Evolutionary conservation across 768 basidiomycete species (phyloP), one percentile per base, ranked within the genome.

Genomic region (Amanita phalloides): DNA sequence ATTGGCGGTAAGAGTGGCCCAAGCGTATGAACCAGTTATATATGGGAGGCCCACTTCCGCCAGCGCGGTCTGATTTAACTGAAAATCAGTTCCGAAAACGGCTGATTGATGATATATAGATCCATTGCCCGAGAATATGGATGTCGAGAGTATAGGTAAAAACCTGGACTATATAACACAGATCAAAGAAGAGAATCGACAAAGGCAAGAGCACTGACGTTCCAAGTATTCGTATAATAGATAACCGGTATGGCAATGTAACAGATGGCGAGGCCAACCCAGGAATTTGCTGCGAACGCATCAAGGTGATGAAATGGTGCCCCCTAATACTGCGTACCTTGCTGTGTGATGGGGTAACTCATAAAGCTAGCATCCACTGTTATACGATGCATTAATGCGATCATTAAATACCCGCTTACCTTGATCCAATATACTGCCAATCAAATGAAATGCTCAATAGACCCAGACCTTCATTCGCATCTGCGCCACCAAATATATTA

Each of bases 401-500:
- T 32, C 6, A 28, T 42, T 14, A 53, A 10, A 52, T 13, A 35
- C 10, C 57, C 64, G 25, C 47, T 38, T 56, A 72, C 66, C 26
- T 35, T 13, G 78, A 78, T 0, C 74, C 74, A 55, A 82, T 78
- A 56, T 81, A 81, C 54, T 81, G 78, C 81, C 81, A 86, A 57
- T 85, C 84, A 43, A 85, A 74, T n/a, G 78, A 77, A 38, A 86
- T 53, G 32, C 75, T 77, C 37, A 79, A 51, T 17, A 85, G 58
- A 0, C 84, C 83, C 37, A 86, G 67, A 0, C 82, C 84, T 61
- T 86, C 83, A 57, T 86, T 86, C 26, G 74, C 81, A 33, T 77
- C 70, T 2, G 76, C 66, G 4, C 85, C 85, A 26, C 85, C 85
- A 53, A 86, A 85, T 0, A 86, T 57, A 48, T 80, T 77, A 3